Percentiles rank a stretch among this genome's conserved stretches.
phyloP scores from a whole-genome alignment of 805 yeast species.

The Diddensiella santjacobensis region DNA sequence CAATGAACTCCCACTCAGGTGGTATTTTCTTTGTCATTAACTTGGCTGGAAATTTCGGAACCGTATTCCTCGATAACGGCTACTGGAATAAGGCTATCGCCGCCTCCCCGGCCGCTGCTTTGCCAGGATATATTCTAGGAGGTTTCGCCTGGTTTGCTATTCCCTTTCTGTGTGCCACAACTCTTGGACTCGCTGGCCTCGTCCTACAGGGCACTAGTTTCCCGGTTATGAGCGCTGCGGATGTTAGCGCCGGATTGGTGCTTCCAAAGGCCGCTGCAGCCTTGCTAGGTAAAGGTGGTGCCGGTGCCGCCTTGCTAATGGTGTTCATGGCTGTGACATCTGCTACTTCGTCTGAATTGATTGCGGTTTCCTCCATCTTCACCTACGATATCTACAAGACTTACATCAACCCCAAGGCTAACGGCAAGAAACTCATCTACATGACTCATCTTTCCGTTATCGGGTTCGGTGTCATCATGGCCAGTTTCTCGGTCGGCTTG shows the following conservation, averaged over 20 bases:
- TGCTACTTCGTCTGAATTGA: constrained; percentile 87
- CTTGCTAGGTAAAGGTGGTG: constrained; percentile 82
- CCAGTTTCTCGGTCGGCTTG: constrained; percentile 78
- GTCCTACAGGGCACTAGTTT: constrained; percentile 65
- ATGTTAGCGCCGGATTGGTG: constrained; percentile 72
- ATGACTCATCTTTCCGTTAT: constrained; percentile 68
- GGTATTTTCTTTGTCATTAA: constrained; percentile 88
- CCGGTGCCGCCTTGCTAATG: constrained; percentile 72
- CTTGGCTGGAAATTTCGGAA: constrained; percentile 85
- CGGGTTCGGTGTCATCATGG: constrained; percentile 59
- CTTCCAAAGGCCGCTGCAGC: constrained; percentile 76
- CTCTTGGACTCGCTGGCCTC: constrained; percentile 82
- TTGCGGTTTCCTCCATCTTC: constrained; percentile 79
- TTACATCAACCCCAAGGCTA: constrained; percentile 74
- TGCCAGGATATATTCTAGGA: constrained; percentile 85
- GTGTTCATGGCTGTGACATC: constrained; percentile 91
- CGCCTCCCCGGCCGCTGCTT: constrained; percentile 74
- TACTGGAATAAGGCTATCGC: constrained; percentile 90
- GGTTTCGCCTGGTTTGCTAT: constrained; percentile 91
- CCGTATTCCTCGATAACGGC: constrained; percentile 82
- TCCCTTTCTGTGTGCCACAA: constrained; percentile 77
- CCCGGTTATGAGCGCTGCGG: constrained; percentile 70
- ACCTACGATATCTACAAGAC: constrained; percentile 83
- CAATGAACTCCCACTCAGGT: constrained; percentile 81
- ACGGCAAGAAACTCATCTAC: constrained; percentile 65